Base-by-base conservation (phyloP, 768 basidiomycete species). In the Tulasnella sp. region DNA sequence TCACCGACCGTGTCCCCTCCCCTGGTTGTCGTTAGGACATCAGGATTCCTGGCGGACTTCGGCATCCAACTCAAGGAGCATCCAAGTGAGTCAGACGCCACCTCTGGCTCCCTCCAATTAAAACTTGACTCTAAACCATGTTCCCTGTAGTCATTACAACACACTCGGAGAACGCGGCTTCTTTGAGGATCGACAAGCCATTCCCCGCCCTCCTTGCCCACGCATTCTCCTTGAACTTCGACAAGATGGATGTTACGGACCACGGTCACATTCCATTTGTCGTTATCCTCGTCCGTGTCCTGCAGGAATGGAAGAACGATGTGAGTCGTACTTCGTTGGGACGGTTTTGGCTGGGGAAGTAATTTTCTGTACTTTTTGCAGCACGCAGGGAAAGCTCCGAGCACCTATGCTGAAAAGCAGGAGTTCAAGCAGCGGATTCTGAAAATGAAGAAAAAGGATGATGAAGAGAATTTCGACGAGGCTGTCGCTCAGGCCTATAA, bases 401-500 rank as follows among this genome's bases (percentile, higher is more conserved):
- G 84, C 84, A 90, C 83, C 40, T 85, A 83, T 44, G 87, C 86
- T 1, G 93, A 98, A 81, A 90, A 92, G 81, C 88, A 91, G 79
- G 90, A 88, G 39, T 97, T 98, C 87, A 95, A 96, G 82, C 85
- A 88, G 44, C 77, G 75, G 3, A 85, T 99, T 67, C 84, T 86
- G n/a, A 85, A 85, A 0, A 89, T 91, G 87, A 90, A 91, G 81
- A 82, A 88, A 78, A 95, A 94, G 81, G 81, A 85, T 0, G 98
- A 99, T 82, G 95, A 99, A 82, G 98, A 99, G 86, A 99, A 99
- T 85, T 96, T 96, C 82, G 97, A 98, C 79, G 97, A 99, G 84
- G 97, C 96, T 2, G 89, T 92, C 82, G 87, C 92, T 9, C 93
- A 98, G 83, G 94, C 93, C 0, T 96, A 93, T 83, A 90, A 93